These are phyloP conservation scores for Moricandia arvensis DNA, from an alignment of 345 rosid species.

Conservation along the genomic window DNA sequence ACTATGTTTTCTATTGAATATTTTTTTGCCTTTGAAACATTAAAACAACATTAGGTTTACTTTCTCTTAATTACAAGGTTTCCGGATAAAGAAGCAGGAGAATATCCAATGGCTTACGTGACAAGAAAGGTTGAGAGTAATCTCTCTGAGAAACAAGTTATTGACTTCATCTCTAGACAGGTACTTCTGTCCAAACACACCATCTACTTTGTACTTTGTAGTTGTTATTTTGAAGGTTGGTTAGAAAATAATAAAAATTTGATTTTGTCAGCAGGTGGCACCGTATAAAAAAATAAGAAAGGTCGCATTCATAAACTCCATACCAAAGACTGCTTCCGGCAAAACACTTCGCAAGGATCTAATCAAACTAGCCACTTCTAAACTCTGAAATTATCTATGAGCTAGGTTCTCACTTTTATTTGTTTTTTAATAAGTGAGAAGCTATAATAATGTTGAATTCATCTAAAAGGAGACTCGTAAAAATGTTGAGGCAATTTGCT, in stretches of 20 bases:
- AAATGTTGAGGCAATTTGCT: background rate
- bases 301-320: slow-evolving; percentile 38
- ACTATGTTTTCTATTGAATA: background rate
- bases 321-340: slow-evolving; percentile 82
- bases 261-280: slow-evolving; percentile 55
- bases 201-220: background rate
- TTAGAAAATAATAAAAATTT: background rate
- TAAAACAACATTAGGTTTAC: background rate
- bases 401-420: background rate
- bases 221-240: background rate
- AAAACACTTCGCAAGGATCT: slow-evolving; percentile 85
- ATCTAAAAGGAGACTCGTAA: background rate
- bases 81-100: slow-evolving; percentile 77
- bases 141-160: slow-evolving; percentile 45
- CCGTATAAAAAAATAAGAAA: slow-evolving; percentile 73
- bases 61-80: slow-evolving; percentile 39
- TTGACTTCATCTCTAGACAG: slow-evolving; percentile 68
- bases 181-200: no score
- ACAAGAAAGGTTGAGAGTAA: slow-evolving; percentile 49
- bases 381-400: slow-evolving; percentile 40
- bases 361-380: slow-evolving; percentile 72
- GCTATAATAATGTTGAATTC: background rate
- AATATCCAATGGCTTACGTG: slow-evolving; percentile 79
- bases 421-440: background rate
- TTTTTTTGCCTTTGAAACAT: background rate